phyloP scores from a whole-genome alignment of 495 filamentous ascomycete genomes.

The Lasiosphaeria miniovina region DNA sequence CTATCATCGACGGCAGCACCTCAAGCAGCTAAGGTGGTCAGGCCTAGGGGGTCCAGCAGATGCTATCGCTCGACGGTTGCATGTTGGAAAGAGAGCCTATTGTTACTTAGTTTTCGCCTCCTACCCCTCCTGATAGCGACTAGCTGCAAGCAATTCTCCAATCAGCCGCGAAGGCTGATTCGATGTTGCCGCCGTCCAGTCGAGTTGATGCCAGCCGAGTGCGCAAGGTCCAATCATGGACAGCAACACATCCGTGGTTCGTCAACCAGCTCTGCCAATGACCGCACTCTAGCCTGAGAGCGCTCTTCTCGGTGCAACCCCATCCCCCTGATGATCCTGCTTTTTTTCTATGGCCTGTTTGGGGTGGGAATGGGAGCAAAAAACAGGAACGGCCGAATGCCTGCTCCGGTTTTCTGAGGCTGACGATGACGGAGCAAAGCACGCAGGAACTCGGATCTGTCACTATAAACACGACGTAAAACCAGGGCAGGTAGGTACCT shows the following conservation, averaged over 20 bases:
- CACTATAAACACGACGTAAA: background rate
- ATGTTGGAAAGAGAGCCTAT: background rate
- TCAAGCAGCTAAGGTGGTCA: no score
- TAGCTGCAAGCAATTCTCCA: conserved; percentile 23
- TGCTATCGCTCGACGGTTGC: background rate
- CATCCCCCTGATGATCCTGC: background rate
- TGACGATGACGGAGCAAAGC: conserved; percentile 12
- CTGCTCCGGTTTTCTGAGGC: conserved; percentile 8
- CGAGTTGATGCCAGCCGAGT: background rate
- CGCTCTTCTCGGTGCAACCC: background rate
- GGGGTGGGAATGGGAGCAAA: background rate
- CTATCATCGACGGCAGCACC: no score
- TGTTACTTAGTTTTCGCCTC: conserved; percentile 4
- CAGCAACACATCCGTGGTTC: conserved; percentile 2
- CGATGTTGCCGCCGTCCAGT: conserved; percentile 20
- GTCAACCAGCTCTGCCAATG: conserved; percentile 8
- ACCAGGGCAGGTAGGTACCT: background rate
- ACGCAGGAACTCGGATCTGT: background rate
- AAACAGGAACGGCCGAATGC: conserved; percentile 1
- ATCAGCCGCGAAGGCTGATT: conserved; percentile 13
- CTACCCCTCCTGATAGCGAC: conserved; percentile 6
- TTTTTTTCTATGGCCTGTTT: background rate
- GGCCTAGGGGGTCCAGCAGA: background rate
- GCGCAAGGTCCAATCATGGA: conserved; percentile 17
- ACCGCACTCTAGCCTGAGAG: background rate